Conservation (phyloP, 2,329 filamentous ascomycete genomes). For the Xylaria arbuscula region DNA sequence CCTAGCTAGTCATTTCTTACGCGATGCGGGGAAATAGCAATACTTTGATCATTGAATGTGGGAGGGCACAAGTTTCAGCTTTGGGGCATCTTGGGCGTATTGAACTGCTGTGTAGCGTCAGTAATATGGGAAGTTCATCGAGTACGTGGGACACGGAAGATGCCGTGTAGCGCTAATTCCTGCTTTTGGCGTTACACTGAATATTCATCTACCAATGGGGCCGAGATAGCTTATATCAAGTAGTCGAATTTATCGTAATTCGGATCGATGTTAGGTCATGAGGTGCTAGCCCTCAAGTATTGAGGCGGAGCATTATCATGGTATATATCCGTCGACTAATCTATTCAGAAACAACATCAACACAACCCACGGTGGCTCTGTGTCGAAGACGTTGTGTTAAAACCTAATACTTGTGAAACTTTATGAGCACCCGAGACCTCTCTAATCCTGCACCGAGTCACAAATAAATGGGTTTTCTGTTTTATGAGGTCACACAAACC, state of each 20-base stretch:
- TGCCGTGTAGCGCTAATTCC: neutral
- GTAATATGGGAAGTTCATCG: neutral
- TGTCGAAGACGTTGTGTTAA: no score
- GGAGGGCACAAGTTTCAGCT: neutral
- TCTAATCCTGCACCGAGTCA: no score
- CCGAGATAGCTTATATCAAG: neutral
- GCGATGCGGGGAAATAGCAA: conserved; percentile 7
- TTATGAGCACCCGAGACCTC: no score
- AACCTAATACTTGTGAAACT: no score
- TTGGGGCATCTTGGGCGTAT: neutral
- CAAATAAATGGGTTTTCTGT: no score
- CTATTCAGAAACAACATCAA: no score
- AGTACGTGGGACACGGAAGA: neutral
- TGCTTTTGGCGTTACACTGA: neutral
- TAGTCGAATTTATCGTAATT: neutral
- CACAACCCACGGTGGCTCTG: no score
- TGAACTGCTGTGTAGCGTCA: neutral
- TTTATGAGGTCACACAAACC: no score
- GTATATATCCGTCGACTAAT: no score
- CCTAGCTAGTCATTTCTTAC: neutral
- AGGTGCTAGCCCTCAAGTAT: neutral
- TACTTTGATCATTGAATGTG: neutral
- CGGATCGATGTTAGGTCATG: neutral
- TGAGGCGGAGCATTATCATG: no score
- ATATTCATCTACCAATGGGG: neutral